phyloP scores from a whole-genome alignment of 2,329 filamentous ascomycete species.

The Colletotrichum destructivum region DNA sequence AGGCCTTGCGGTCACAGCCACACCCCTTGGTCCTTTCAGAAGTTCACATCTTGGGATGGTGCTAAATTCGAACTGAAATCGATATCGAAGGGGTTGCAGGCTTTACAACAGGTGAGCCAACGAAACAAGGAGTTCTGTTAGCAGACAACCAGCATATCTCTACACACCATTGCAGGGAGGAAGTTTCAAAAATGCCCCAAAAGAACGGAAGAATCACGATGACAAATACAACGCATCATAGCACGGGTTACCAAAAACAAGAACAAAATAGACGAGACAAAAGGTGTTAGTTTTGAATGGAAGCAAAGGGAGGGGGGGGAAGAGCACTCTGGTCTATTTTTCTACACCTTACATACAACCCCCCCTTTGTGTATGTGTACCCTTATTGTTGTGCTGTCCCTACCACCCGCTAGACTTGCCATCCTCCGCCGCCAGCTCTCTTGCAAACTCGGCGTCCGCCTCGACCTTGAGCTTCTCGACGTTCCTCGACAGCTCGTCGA shows the following conservation, averaged over 20 bases:
- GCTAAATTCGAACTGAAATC: too few species aligned
- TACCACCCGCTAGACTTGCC: conserved; percentile 24
- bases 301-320: not conserved
- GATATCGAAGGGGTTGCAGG: not conserved
- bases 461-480: conserved; percentile 58
- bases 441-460: conserved; percentile 64
- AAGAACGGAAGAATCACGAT: conserved; percentile 22
- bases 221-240: conserved; percentile 29
- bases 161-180: not conserved
- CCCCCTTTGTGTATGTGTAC: not conserved
- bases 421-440: conserved; percentile 55
- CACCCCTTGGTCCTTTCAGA: too few species aligned
- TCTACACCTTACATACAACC: not conserved
- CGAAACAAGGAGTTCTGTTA: conserved; percentile 1
- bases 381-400: not conserved
- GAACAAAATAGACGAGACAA: conserved; percentile 18
- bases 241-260: conserved; percentile 20
- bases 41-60: too few species aligned
- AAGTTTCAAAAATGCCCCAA: conserved; percentile 5
- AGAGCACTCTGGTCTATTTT: too few species aligned
- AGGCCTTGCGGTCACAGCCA: not conserved
- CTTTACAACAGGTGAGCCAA: not conserved
- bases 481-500: conserved; percentile 56
- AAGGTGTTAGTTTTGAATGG: conserved; percentile 2
- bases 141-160: not conserved